A percentile compares a stretch with the other conserved stretches of the same genome.
phyloP scores from a whole-genome alignment of 2,329 filamentous ascomycete genomes.

The Fusarium tupiense region DNA sequence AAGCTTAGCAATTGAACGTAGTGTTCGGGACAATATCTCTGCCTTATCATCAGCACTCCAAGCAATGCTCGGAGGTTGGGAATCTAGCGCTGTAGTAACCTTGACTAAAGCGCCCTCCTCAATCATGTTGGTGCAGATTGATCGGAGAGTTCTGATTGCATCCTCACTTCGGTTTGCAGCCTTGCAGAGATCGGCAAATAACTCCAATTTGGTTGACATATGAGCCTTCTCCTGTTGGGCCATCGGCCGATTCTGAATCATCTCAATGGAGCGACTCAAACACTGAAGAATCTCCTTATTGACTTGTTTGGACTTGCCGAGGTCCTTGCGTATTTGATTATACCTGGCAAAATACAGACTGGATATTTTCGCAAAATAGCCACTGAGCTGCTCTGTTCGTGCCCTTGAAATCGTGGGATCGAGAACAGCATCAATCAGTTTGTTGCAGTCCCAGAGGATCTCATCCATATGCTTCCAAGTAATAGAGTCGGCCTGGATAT shows the following conservation, averaged over 20 bases:
- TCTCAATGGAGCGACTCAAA: constrained; percentile 71
- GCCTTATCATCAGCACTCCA: constrained; percentile 64
- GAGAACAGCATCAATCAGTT: constrained; percentile 63
- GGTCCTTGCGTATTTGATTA: constrained; percentile 59
- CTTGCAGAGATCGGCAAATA: constrained; percentile 70
- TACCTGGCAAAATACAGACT: constrained; percentile 76
- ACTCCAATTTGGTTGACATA: constrained; percentile 71
- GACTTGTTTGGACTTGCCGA: constrained; percentile 49
- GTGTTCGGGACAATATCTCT: constrained; percentile 64
- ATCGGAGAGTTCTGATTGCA: constrained; percentile 65
- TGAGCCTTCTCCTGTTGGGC: constrained; percentile 68
- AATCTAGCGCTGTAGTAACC: constrained; percentile 61
- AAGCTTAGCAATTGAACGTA: constrained; percentile 69
- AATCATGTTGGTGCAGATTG: constrained; percentile 70
- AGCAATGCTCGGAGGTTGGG: constrained; percentile 59
- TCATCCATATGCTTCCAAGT: constrained; percentile 67
- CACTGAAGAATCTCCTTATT: constrained; percentile 61
- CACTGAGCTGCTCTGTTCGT: constrained; percentile 48
- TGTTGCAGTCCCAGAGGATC: constrained; percentile 64
- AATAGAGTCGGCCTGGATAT: constrained; percentile 58
- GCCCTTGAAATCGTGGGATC: constrained; percentile 47
- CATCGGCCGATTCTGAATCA: constrained; percentile 63
- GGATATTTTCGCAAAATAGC: constrained; percentile 73
- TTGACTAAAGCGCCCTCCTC: constrained; percentile 65
- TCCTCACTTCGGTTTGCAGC: constrained; percentile 63